Evolutionary conservation across 768 basidiomycete species (phyloP), one percentile per base, ranked within the genome.

Genomic region (Boletus reticuloceps): DNA sequence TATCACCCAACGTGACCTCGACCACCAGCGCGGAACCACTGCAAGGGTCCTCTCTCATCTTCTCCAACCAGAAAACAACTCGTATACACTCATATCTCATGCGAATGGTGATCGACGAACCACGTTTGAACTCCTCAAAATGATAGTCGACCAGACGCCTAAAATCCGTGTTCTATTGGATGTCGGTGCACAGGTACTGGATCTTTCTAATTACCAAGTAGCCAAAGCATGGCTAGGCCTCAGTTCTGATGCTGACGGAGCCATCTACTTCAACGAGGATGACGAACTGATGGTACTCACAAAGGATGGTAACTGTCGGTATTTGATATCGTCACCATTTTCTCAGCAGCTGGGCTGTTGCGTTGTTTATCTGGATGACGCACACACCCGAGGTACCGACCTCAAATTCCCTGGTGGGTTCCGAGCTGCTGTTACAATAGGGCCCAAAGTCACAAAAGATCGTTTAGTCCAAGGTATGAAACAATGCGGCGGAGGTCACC

Each of bases 331-430:
- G 6, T 78, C 81, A 62, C 79, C 8, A 60, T 70, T 58, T 75
- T 14, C 62, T 61, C 25, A 73, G 75, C 39, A 47, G 77, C 77
- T n/a, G 54, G 80, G 53, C 9, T 63, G 72, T 51, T 79, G 77
- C 32, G 52, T 78, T 5, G 67, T 81, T 3, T 82, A 82, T 54
- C 74, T 82, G 2, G 80, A 82, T 47, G 80, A 82, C 54, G 76
- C 77, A 0, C 80, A 81, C 56, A 61, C 59, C 12, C 29, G 59
- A 14, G 80, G 80, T 13, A 81, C 79, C 0, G 81, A 82, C 58
- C 62, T 82, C 14, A 81, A 77, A 38, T 65, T 82, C 38, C 81
- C 80, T 0, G 43, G 16, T 2, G 51, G 68, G 11, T 73, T 64
- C 25, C 69, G 76, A 7, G 79, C 79, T 11, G 77, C 29, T 17